phyloP scores from a whole-genome alignment of 2,329 filamentous ascomycete species.

The Reticulascus tulasneorum region DNA sequence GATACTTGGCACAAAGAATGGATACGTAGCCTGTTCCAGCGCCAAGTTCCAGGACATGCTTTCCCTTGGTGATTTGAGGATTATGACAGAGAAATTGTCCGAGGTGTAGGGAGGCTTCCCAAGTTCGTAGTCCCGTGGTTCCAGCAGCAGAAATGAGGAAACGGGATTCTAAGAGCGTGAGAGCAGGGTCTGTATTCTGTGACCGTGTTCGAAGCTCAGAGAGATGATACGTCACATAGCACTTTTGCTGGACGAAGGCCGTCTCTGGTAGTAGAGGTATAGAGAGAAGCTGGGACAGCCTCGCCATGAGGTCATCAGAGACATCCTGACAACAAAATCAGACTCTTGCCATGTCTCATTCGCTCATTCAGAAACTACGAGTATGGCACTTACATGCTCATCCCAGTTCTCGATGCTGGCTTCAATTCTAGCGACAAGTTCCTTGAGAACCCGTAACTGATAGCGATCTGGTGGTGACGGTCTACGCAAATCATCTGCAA shows the following conservation, averaged over 20 bases:
- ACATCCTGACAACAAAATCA: slow-evolving; percentile 61
- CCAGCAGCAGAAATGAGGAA: slow-evolving; percentile 66
- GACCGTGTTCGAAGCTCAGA: slow-evolving; percentile 27
- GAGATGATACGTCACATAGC: slow-evolving; percentile 68
- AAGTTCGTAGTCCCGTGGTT: slow-evolving; percentile 74
- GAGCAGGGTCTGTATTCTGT: slow-evolving; percentile 16
- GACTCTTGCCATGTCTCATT: slow-evolving; percentile 1
- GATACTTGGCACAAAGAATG: slow-evolving; percentile 66
- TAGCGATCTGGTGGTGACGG: slow-evolving; percentile 66
- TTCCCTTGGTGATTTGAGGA: slow-evolving; percentile 42
- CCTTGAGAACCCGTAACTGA: slow-evolving; percentile 68
- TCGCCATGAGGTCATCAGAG: slow-evolving; percentile 72
- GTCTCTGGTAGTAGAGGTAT: slow-evolving; percentile 61
- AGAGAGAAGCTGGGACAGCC: slow-evolving; percentile 61
- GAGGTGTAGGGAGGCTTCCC: slow-evolving; percentile 75
- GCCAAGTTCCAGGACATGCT: slow-evolving; percentile 67
- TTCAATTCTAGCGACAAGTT: slow-evolving; percentile 67
- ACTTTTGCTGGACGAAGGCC: slow-evolving; percentile 65
- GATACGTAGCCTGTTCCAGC: slow-evolving; percentile 74
- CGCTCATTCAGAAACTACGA: slow-evolving; percentile 1
- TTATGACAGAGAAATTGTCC: slow-evolving; percentile 62
- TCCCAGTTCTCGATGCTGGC: slow-evolving; percentile 75
- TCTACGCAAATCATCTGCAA: slow-evolving; percentile 51
- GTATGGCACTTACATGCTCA: slow-evolving; percentile 66
- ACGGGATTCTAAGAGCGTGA: slow-evolving; percentile 67